Evolutionary conservation across 495 filamentous ascomycete species (phyloP).

Genomic region (Chaetomidium leptoderma): DNA sequence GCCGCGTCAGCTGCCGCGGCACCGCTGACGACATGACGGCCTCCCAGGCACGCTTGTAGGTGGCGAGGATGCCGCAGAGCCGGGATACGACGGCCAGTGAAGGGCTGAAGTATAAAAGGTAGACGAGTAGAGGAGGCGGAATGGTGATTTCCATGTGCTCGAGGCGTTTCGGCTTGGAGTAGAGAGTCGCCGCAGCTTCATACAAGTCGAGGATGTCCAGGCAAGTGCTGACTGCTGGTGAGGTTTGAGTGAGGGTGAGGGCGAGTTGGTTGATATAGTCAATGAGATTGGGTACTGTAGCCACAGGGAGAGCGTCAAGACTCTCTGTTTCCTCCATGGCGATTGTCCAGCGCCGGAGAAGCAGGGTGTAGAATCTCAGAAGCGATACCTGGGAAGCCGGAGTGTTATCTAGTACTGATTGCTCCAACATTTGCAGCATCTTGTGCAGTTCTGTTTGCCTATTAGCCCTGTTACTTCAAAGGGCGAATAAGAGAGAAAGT

Average conservation of each 20-base stretch:
- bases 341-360: conserved; percentile 67
- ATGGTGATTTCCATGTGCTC: conserved; percentile 57
- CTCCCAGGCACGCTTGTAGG: conserved; percentile 75
- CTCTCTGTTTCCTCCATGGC: conserved; percentile 32
- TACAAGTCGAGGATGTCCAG: conserved; percentile 67
- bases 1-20: conserved; percentile 31
- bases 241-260: conserved; percentile 55
- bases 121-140: conserved; percentile 64
- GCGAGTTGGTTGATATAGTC: conserved; percentile 59
- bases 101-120: conserved; percentile 61
- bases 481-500: neutral
- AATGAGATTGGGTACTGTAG: conserved; percentile 46
- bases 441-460: conserved; percentile 45
- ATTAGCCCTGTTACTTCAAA: conserved; percentile 4
- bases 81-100: conserved; percentile 63
- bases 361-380: conserved; percentile 64
- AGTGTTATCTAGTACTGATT: conserved; percentile 49
- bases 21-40: conserved; percentile 42
- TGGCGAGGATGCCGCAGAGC: conserved; percentile 61
- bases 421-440: conserved; percentile 57
- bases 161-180: conserved; percentile 51
- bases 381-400: conserved; percentile 50
- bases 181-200: conserved; percentile 51
- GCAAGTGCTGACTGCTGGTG: conserved; percentile 34
- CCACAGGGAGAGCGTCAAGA: conserved; percentile 23